Conservation (phyloP, 2,329 filamentous ascomycete species). For the Fusarium sulawesiense region DNA sequence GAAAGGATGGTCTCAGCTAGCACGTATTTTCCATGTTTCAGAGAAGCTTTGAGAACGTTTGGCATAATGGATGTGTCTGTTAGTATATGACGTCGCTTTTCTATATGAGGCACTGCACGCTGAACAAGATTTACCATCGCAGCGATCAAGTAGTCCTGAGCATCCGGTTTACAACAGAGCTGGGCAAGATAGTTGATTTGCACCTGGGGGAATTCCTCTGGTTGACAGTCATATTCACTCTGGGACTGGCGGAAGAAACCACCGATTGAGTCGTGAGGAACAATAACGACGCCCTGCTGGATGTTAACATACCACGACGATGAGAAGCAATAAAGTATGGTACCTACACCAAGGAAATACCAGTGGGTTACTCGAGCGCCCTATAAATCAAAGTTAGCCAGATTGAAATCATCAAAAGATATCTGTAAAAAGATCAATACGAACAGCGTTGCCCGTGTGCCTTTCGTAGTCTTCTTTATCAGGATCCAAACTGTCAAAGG, state of each 20-base stretch:
- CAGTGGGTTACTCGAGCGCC: conserved; percentile 40
- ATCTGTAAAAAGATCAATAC: neutral
- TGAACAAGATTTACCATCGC: neutral
- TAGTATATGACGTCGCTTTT: neutral
- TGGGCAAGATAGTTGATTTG: conserved; percentile 26
- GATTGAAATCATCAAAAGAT: neutral
- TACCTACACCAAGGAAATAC: conserved; percentile 41
- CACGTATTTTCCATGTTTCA: neutral
- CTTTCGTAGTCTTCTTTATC: conserved; percentile 44
- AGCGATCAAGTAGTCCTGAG: neutral
- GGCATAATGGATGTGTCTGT: neutral
- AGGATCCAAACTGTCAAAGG: conserved; percentile 31
- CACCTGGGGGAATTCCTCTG: neutral
- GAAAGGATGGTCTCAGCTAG: conserved; percentile 9
- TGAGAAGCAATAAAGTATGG: too few relatives aligned
- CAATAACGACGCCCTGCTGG: conserved; percentile 35
- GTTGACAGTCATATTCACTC: too few relatives aligned
- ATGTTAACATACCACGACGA: neutral
- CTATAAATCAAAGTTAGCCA: conserved; percentile 1
- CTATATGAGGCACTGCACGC: neutral
- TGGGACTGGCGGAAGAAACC: conserved; percentile 16
- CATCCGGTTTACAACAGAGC: conserved; percentile 2
- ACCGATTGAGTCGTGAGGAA: conserved; percentile 30
- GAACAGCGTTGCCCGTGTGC: conserved; percentile 47
- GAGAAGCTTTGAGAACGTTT: conserved; percentile 21